phyloP scores from a whole-genome alignment of 2,329 filamentous ascomycete genomes.

The Cladosporium sp. region DNA sequence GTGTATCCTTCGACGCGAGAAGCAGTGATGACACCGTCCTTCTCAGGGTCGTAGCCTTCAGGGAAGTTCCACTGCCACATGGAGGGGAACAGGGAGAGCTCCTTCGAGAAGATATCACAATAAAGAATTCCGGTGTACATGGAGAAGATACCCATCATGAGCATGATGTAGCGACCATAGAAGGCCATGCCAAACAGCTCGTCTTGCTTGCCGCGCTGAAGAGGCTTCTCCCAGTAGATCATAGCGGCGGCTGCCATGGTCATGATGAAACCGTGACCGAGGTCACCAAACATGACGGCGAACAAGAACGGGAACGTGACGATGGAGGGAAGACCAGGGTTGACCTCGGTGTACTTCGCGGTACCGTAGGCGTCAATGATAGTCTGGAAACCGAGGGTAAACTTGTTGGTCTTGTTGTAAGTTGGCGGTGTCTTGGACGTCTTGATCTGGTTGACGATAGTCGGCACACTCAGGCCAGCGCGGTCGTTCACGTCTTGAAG shows the following conservation, averaged over 20 bases:
- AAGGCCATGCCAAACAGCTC: conserved; percentile 98
- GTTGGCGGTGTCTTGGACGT: conserved; percentile 97
- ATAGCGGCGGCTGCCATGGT: conserved; percentile 74
- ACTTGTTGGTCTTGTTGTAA: conserved; percentile 97
- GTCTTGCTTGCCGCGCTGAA: conserved; percentile 80
- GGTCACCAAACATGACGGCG: conserved; percentile 99
- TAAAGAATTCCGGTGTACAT: conserved; percentile 96
- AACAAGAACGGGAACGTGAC: conserved; percentile 99
- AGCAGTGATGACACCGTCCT: conserved; percentile 54
- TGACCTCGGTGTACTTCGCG: conserved; percentile 94
- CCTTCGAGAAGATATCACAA: conserved; percentile 94
- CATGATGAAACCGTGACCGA: conserved; percentile 91
- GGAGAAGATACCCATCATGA: conserved; percentile 97
- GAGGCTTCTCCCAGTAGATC: conserved; percentile 92
- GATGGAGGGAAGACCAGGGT: conserved; percentile 89
- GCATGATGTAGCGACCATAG: conserved; percentile 95
- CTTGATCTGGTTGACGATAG: conserved; percentile 95
- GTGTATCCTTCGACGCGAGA: conserved; percentile 64
- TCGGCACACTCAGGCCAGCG: conserved; percentile 91
- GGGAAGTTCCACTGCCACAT: conserved; percentile 81
- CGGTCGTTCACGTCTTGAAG: conserved; percentile 95
- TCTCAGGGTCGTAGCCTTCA: conserved; percentile 40
- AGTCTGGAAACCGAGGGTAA: conserved; percentile 95
- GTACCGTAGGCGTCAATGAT: conserved; percentile 99
- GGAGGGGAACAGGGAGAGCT: conserved; percentile 79